phyloP scores from a whole-genome alignment of 1,139 yeast genomes.

The Kodamaea plutei region DNA sequence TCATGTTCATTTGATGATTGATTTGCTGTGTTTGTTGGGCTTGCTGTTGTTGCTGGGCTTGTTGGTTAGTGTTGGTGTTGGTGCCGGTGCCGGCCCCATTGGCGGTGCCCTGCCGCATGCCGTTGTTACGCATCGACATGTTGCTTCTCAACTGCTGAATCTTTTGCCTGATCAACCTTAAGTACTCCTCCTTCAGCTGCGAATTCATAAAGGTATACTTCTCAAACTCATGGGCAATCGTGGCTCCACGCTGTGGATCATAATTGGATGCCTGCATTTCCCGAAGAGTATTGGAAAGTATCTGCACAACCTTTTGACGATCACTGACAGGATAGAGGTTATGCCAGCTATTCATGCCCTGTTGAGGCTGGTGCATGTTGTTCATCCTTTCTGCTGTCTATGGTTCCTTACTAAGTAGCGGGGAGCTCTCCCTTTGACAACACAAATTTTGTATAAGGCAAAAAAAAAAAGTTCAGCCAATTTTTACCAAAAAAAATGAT shows the following conservation, averaged over 20 bases:
- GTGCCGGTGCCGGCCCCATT: constrained; percentile 1
- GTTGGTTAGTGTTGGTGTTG: constrained; percentile 13
- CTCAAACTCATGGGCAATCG: constrained; percentile 45
- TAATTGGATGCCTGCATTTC: constrained; percentile 36
- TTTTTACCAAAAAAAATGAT: not conserved
- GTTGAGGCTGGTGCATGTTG: constrained; percentile 19
- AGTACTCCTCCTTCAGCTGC: constrained; percentile 38
- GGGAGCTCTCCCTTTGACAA: constrained; percentile 6
- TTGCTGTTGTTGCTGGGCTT: constrained; percentile 12
- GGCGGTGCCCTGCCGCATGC: constrained; percentile 8
- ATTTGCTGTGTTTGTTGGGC: constrained; percentile 1
- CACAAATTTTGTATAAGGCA: constrained; percentile 3
- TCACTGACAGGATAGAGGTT: constrained; percentile 36
- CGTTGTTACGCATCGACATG: constrained; percentile 20
- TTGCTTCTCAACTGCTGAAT: constrained; percentile 34
- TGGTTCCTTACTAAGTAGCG: constrained; percentile 1
- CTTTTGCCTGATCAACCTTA: constrained; percentile 36
- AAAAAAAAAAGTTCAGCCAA: constrained; percentile 2
- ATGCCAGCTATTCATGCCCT: constrained; percentile 37
- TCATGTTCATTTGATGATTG: not conserved
- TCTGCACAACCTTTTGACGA: constrained; percentile 41
- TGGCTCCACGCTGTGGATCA: constrained; percentile 36
- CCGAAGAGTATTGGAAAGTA: constrained; percentile 36
- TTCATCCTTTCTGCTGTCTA: constrained; percentile 5
- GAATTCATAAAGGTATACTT: constrained; percentile 40